Conservation (phyloP, 2,329 filamentous ascomycete species). For the Fusarium nanum region DNA sequence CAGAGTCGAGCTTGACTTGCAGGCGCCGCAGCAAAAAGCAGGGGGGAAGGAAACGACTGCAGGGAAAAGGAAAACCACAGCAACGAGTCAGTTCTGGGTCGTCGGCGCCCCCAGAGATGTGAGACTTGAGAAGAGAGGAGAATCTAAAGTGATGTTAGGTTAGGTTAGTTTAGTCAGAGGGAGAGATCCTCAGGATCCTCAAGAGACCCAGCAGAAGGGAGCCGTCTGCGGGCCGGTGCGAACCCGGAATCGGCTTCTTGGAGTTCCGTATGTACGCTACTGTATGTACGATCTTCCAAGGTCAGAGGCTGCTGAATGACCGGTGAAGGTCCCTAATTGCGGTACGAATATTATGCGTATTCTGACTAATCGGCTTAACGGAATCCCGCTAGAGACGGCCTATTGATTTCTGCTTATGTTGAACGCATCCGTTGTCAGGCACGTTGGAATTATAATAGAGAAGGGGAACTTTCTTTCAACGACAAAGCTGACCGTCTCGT, state of each 20-base stretch:
- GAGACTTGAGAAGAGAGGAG: neutral
- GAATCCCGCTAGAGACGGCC: slow-evolving; percentile 13
- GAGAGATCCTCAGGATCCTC: slow-evolving; percentile 1
- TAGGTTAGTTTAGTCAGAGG: neutral
- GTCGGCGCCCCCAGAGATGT: neutral
- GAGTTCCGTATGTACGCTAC: slow-evolving; percentile 27
- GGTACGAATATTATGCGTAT: neutral
- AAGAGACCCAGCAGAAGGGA: neutral
- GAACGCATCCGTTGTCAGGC: neutral
- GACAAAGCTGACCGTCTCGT: neutral
- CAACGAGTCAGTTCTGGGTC: slow-evolving; percentile 39
- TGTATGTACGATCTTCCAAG: neutral
- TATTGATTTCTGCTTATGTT: neutral
- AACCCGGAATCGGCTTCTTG: slow-evolving; percentile 40
- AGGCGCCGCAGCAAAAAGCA: neutral
- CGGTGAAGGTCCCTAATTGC: neutral
- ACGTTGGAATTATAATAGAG: neutral
- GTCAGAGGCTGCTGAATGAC: neutral
- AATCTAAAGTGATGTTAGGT: neutral
- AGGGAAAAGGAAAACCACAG: slow-evolving; percentile 28
- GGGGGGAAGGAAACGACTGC: neutral
- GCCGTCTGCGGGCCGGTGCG: slow-evolving; percentile 40
- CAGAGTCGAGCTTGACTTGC: slow-evolving; percentile 13
- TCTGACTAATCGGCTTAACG: slow-evolving; percentile 4
- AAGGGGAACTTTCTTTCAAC: neutral